Conservation (phyloP, 805 yeast genomes). For the Wickerhamiella australiensis region DNA sequence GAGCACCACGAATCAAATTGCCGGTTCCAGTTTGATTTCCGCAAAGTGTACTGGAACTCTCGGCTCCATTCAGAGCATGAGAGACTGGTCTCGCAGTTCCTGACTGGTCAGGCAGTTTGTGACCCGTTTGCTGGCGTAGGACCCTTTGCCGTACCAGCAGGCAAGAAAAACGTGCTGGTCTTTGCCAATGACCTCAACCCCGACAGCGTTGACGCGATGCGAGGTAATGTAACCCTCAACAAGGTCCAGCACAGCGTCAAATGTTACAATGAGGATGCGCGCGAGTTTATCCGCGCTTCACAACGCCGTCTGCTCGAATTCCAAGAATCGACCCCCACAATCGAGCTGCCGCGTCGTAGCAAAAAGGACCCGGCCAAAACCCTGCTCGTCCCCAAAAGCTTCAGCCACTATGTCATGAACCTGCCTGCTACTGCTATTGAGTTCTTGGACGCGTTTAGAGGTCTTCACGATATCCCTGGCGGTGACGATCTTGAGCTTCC, state of each 20-base stretch:
- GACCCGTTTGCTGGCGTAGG: slow-evolving; percentile 99
- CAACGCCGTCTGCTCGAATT: slow-evolving; percentile 41
- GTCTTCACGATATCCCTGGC: slow-evolving; percentile 41
- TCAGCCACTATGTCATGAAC: slow-evolving; percentile 82
- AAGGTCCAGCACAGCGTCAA: slow-evolving; percentile 48
- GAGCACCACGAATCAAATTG: slow-evolving; percentile 85
- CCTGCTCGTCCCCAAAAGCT: slow-evolving; percentile 37
- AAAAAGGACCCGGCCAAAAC: slow-evolving; percentile 15
- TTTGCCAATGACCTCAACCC: slow-evolving; percentile 93
- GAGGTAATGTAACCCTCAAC: slow-evolving; percentile 51
- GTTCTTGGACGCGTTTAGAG: slow-evolving; percentile 65
- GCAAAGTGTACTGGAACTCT: slow-evolving; percentile 95
- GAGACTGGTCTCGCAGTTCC: slow-evolving; percentile 50
- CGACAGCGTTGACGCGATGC: slow-evolving; percentile 59
- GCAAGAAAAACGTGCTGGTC: slow-evolving; percentile 64
- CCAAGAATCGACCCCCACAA: slow-evolving; percentile 29
- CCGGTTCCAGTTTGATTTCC: slow-evolving; percentile 72
- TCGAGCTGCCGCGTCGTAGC: slow-evolving; percentile 25
- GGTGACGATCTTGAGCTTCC: slow-evolving; percentile 52
- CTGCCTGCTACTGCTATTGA: slow-evolving; percentile 86
- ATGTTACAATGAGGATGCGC: slow-evolving; percentile 68
- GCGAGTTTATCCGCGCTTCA: slow-evolving; percentile 59
- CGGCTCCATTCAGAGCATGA: slow-evolving; percentile 89
- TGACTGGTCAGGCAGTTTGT: slow-evolving; percentile 62
- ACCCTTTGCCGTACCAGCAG: slow-evolving; percentile 95